Conservation (phyloP, 1,284 basidiomycete genomes). For the Cutaneotrichosporon mucoides region DNA sequence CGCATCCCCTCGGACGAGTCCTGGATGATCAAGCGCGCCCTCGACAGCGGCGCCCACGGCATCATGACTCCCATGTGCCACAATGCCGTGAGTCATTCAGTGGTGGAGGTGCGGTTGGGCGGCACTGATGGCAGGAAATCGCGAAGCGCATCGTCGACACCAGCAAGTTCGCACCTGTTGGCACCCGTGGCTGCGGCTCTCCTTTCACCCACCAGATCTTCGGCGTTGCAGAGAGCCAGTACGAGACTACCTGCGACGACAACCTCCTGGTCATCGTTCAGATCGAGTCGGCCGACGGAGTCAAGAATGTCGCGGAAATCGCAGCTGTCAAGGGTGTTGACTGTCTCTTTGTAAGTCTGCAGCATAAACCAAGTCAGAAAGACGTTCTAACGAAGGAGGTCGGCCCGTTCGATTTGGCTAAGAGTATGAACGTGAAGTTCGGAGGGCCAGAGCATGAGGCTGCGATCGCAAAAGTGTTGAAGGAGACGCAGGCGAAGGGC, state of each 20-base stretch:
- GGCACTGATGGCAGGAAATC: conserved; percentile 1
- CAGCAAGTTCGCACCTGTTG: conserved; percentile 28
- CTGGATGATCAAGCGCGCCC: conserved; percentile 39
- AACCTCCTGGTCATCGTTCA: conserved; percentile 39
- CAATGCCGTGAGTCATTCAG: conserved; percentile 20
- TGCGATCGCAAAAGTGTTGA: conserved; percentile 33
- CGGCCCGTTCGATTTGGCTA: conserved; percentile 41
- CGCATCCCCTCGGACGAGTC: conserved; percentile 36
- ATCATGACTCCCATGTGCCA: conserved; percentile 40
- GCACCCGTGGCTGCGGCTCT: conserved; percentile 36
- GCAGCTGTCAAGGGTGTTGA: conserved; percentile 37
- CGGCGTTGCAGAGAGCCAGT: conserved; percentile 32
- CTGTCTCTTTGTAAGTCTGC: conserved; percentile 9
- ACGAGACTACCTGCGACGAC: conserved; percentile 32
- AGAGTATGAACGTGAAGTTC: conserved; percentile 32
- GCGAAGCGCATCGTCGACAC: conserved; percentile 25
- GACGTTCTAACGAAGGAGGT: conserved; percentile 18
- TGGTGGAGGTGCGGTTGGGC: not conserved
- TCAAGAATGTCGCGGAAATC: conserved; percentile 41
- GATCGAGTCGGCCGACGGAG: conserved; percentile 38
- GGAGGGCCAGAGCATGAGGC: conserved; percentile 19
- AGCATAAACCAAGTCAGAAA: too few species aligned
- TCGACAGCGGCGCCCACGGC: conserved; percentile 43
- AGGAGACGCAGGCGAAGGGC: conserved; percentile 32
- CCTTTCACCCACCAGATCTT: conserved; percentile 37